phyloP scores from a whole-genome alignment of 495 filamentous ascomycete genomes.

The Darksidea phi region DNA sequence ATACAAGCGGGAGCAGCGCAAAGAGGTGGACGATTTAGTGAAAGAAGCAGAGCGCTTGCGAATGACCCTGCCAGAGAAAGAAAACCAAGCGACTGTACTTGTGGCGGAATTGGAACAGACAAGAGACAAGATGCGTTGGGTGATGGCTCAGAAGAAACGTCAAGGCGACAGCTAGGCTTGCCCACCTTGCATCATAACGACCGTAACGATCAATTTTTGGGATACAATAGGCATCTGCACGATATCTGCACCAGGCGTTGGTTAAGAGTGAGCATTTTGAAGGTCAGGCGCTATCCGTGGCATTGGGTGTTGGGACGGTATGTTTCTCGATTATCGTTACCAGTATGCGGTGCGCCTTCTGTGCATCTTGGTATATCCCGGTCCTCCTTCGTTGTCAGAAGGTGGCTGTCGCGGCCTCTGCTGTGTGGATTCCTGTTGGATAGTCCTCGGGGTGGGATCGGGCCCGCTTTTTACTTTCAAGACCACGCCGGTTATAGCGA shows the following conservation, averaged over 20 bases:
- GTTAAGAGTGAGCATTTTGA: background rate
- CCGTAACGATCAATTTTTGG: conserved; percentile 12
- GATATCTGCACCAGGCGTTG: conserved; percentile 8
- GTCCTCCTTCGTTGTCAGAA: no score
- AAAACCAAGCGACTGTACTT: conserved; percentile 11
- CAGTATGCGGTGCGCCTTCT: no score
- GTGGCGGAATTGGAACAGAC: conserved; percentile 16
- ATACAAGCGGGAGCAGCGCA: conserved; percentile 31
- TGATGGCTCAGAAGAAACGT: conserved; percentile 24
- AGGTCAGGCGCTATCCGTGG: conserved; percentile 3
- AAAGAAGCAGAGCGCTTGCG: conserved; percentile 26
- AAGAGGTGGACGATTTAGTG: conserved; percentile 22
- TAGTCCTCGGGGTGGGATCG: no score
- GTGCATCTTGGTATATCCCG: no score
- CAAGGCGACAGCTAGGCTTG: background rate
- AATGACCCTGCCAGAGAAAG: conserved; percentile 15
- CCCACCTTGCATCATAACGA: background rate
- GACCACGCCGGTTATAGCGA: no score
- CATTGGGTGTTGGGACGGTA: background rate
- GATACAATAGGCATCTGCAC: conserved; percentile 23
- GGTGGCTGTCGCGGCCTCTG: no score
- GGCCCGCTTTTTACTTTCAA: no score
- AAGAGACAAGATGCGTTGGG: conserved; percentile 35
- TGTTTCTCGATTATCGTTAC: background rate
- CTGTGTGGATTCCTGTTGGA: no score